Evolutionary conservation across 2,329 filamentous ascomycete species (phyloP).

Genomic region (Cordyceps fumosorosea): DNA sequence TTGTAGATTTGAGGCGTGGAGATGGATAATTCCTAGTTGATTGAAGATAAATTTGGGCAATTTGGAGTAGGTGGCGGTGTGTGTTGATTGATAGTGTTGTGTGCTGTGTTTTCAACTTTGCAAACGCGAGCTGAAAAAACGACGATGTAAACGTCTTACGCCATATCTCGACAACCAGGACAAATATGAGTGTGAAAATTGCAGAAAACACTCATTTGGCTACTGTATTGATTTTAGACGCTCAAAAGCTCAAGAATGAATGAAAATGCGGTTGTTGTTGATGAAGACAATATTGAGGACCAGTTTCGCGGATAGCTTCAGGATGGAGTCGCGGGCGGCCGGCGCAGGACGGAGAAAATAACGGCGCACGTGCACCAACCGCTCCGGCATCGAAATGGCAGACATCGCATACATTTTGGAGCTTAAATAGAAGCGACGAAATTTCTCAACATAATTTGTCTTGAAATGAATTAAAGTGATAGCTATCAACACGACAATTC

Average conservation of each 20-base stretch:
- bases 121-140: constrained; percentile 14
- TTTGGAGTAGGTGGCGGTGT: background rate
- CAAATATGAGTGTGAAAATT: background rate
- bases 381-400: background rate
- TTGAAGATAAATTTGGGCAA: background rate
- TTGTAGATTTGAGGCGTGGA: background rate
- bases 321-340: constrained; percentile 2
- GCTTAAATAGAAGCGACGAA: constrained; percentile 4
- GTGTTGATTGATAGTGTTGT: background rate
- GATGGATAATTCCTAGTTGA: background rate
- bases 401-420: constrained; percentile 8
- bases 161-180: background rate
- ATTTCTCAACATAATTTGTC: background rate
- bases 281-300: constrained; percentile 4
- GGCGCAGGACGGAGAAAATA: background rate
- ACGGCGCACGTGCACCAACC: background rate
- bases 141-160: background rate
- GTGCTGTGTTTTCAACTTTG: background rate
- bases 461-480: background rate
- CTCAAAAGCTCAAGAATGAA: background rate
- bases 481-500: constrained; percentile 20
- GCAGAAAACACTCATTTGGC: background rate
- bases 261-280: constrained; percentile 8
- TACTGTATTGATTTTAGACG: background rate
- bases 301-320: constrained; percentile 15